Evolutionary conservation across 176 grass and related monocot species (phyloP).

Genomic region (Chrysopogon serrulatus): DNA sequence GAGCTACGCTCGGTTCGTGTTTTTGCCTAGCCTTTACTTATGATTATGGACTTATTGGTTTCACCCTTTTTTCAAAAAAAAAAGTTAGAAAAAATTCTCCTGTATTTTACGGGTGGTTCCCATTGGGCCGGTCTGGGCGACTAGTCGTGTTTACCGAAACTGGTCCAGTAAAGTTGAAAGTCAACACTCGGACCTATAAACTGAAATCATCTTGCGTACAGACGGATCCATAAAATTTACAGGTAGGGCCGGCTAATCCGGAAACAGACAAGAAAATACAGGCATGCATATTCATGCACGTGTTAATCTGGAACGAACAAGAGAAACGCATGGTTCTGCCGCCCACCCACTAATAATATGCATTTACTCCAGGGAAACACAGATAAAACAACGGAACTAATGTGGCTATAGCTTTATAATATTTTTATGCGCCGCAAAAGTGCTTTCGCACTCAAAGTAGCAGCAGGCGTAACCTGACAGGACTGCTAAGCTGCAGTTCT

Average conservation of each 20-base stretch:
- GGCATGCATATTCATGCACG: not conserved
- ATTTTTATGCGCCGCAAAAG: not conserved
- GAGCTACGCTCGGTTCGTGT: too few relatives aligned
- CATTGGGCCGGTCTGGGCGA: too few relatives aligned
- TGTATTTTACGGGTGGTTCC: too few relatives aligned
- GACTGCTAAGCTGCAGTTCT: conserved; percentile 17
- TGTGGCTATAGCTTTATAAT: not conserved
- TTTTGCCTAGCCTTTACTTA: too few relatives aligned
- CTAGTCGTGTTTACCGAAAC: too few relatives aligned
- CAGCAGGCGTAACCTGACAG: not conserved
- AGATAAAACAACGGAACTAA: not conserved
- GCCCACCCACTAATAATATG: not conserved
- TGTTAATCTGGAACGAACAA: not conserved
- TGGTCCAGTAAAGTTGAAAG: not conserved
- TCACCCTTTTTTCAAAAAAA: too few relatives aligned
- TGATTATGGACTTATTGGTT: too few relatives aligned
- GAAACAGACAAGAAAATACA: not conserved
- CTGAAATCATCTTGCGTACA: not conserved
- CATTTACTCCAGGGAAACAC: not conserved
- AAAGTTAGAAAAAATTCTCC: too few relatives aligned
- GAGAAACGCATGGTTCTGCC: not conserved
- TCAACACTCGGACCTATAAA: not conserved
- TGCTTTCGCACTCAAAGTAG: not conserved
- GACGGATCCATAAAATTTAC: not conserved
- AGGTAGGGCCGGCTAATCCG: not conserved